phyloP scores from a whole-genome alignment of 2,329 filamentous ascomycete species.

The Colletotrichum noveboracense region DNA sequence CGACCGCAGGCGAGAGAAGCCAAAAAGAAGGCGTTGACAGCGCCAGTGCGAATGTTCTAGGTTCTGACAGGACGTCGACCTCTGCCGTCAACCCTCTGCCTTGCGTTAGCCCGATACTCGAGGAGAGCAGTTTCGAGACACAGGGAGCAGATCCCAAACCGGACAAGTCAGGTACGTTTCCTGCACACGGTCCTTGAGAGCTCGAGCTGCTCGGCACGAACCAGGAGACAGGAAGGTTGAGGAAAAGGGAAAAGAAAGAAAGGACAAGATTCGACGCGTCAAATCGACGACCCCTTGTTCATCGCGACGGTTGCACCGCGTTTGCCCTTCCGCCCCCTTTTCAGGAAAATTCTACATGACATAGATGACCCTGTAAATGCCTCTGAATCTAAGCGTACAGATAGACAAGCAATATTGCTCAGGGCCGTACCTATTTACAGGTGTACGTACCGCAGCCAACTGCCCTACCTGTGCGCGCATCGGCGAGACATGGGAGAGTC shows the following conservation, averaged over 20 bases:
- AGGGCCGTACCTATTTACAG: background rate
- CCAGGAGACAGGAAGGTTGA: background rate
- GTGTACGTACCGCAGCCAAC: background rate
- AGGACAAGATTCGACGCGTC: background rate
- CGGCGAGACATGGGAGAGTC: background rate
- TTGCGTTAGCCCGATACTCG: conserved; percentile 9
- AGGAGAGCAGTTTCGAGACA: background rate
- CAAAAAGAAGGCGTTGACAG: background rate
- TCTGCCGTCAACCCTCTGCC: background rate
- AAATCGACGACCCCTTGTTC: background rate
- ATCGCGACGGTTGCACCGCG: conserved; percentile 23
- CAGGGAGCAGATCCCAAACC: conserved; percentile 7
- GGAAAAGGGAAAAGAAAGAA: background rate
- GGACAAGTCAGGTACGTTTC: conserved; percentile 16
- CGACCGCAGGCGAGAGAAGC: background rate
- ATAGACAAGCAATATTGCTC: background rate
- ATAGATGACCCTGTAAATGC: background rate
- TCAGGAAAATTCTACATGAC: background rate
- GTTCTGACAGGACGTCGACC: conserved; percentile 3
- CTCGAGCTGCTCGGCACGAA: background rate
- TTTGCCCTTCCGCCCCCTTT: background rate
- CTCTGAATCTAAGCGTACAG: background rate
- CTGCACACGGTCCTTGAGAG: background rate
- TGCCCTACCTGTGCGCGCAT: background rate
- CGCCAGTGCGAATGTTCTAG: conserved; percentile 7